A percentile compares a stretch with the other conserved stretches of the same genome.
Conservation (phyloP, 441 rosid genomes). For the Gossypium laxum region DNA sequence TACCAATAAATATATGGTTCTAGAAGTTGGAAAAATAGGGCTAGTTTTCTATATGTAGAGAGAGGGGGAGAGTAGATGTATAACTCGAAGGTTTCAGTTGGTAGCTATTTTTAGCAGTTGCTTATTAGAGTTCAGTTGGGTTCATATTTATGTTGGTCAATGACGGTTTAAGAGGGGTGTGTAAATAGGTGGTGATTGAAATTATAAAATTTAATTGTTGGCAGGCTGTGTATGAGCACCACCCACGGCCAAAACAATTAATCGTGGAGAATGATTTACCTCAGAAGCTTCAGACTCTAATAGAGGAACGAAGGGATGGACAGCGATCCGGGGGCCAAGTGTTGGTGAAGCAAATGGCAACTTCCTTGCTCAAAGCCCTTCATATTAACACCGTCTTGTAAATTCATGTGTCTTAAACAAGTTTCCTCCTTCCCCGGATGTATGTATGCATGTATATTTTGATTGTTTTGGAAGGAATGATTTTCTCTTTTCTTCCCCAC, state of each 20-base stretch:
- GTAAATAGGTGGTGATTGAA: too few relatives aligned
- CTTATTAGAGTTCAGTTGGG: neutral
- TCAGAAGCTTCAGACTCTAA: conserved; percentile 66
- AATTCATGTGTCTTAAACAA: neutral
- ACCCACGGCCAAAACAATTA: conserved; percentile 90
- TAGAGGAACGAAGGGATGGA: conserved; percentile 89
- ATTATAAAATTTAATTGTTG: neutral
- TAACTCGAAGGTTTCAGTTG: neutral
- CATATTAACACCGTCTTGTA: conserved; percentile 57
- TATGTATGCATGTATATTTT: conserved; percentile 13
- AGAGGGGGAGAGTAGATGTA: too few relatives aligned
- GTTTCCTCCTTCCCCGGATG: neutral
- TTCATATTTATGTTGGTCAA: neutral
- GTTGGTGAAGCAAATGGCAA: conserved; percentile 94
- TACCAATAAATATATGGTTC: too few relatives aligned
- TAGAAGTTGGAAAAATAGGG: too few relatives aligned
- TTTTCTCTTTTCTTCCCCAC: neutral
- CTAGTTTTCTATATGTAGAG: too few relatives aligned
- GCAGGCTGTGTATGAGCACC: conserved; percentile 96
- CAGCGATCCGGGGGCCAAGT: conserved; percentile 95
- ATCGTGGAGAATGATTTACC: conserved; percentile 92
- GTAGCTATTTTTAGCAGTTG: neutral
- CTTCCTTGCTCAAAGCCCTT: conserved; percentile 74
- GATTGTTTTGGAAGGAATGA: conserved; percentile 7
- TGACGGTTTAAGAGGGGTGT: neutral